Conservation (phyloP, 148 eudicot genomes). For the Rhododendron williamsianum region DNA sequence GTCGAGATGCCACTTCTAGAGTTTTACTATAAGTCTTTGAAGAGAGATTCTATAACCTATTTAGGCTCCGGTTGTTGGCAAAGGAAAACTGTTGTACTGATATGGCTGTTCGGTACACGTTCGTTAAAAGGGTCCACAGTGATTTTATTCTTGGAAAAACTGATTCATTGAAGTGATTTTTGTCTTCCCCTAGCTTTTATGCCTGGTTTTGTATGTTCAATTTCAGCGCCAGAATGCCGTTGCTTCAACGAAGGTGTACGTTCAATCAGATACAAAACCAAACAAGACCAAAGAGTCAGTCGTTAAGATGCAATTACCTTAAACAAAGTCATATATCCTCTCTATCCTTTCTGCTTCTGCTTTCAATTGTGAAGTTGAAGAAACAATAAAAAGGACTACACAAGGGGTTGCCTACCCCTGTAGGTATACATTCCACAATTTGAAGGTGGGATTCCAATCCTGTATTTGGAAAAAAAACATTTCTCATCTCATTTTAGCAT, state of each 20-base stretch:
- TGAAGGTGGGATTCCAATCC: neutral
- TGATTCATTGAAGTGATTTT: neutral
- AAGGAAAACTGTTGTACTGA: no score
- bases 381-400: neutral
- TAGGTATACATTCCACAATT: neutral
- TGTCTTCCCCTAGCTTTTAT: no score
- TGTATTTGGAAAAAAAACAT: no score
- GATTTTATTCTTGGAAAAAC: no score
- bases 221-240: neutral
- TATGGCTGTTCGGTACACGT: no score
- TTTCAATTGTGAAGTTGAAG: neutral
- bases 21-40: no score
- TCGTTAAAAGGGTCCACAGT: no score
- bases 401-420: neutral
- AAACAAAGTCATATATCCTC: neutral
- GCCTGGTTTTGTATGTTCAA: neutral
- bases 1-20: no score
- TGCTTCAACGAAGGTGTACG: neutral
- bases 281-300: neutral
- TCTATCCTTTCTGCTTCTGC: neutral
- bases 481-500: neutral
- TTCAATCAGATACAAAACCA: neutral
- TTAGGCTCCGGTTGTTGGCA: no score
- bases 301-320: neutral
- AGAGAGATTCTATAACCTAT: no score